phyloP scores from a whole-genome alignment of 345 rosid genomes.

The Acer yangbiense region DNA sequence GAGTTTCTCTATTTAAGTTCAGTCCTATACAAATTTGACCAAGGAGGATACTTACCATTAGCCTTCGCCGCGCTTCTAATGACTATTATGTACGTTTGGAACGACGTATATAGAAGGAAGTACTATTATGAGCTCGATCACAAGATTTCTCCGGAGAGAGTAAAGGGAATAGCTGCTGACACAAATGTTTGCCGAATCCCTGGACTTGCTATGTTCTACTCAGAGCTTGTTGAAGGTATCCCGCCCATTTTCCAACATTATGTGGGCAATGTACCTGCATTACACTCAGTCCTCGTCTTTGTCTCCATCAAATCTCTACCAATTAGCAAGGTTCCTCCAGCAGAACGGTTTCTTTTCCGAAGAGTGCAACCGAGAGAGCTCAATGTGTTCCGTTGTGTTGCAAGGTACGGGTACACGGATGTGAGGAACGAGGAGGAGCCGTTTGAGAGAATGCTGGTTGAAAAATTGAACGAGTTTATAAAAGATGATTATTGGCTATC shows the following conservation, averaged over 20 bases:
- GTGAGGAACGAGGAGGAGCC: constrained; percentile 29
- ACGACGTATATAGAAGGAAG: constrained; percentile 38
- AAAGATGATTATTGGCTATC: constrained; percentile 25
- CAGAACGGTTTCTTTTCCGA: constrained; percentile 43
- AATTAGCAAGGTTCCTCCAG: constrained; percentile 32
- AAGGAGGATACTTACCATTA: constrained; percentile 54
- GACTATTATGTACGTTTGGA: constrained; percentile 53
- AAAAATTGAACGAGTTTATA: constrained; percentile 36
- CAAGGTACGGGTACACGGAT: constrained; percentile 51
- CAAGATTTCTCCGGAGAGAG: constrained; percentile 32
- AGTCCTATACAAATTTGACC: constrained; percentile 47
- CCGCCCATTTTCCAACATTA: constrained; percentile 50
- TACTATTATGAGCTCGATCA: constrained; percentile 46
- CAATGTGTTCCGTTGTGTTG: constrained; percentile 42
- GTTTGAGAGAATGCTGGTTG: constrained; percentile 35
- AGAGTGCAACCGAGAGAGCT: constrained; percentile 34
- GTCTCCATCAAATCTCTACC: constrained; percentile 47
- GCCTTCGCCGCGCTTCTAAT: constrained; percentile 33
- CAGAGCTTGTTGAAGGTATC: constrained; percentile 46
- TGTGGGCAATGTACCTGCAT: constrained; percentile 35
- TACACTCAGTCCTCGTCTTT: constrained; percentile 46
- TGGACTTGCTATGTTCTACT: constrained; percentile 49
- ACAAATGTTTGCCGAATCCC: constrained; percentile 25
- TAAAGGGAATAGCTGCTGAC: constrained; percentile 17
- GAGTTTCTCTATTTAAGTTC: constrained; percentile 47